A percentile compares a stretch with the other conserved stretches of the same genome.
phyloP scores from a whole-genome alignment of 805 yeast species.

The Teunomyces lycoperdinae region DNA sequence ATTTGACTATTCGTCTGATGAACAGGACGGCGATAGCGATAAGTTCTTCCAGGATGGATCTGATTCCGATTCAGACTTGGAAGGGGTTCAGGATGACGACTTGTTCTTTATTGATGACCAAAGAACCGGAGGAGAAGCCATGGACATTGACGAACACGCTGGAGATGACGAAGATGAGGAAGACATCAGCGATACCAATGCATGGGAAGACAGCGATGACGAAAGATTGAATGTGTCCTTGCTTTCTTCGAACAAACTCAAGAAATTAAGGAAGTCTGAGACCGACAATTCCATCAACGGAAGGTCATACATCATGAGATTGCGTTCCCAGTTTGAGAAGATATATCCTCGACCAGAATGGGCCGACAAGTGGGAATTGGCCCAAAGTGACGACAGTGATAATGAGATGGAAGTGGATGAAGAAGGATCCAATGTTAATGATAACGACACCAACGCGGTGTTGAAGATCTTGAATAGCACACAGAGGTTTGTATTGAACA shows the following conservation, averaged over 20 bases:
- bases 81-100: constrained; percentile 36
- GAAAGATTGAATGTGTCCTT: constrained; percentile 67
- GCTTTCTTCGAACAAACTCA: constrained; percentile 53
- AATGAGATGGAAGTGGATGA: constrained; percentile 19
- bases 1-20: constrained; percentile 45
- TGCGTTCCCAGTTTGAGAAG: constrained; percentile 67
- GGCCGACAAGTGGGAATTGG: constrained; percentile 50
- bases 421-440: constrained; percentile 16
- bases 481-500: constrained; percentile 38
- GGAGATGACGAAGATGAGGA: constrained; percentile 33
- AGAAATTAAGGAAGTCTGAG: constrained; percentile 66
- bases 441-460: constrained; percentile 28
- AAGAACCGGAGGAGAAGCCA: constrained; percentile 29
- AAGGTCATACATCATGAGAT: constrained; percentile 55
- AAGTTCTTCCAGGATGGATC: constrained; percentile 8
- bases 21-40: constrained; percentile 23
- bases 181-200: constrained; percentile 62
- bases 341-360: constrained; percentile 86
- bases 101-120: constrained; percentile 45
- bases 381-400: constrained; percentile 24
- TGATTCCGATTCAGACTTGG: constrained; percentile 25
- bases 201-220: constrained; percentile 92
- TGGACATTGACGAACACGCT: constrained; percentile 14
- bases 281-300: constrained; percentile 57
- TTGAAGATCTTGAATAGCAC: constrained; percentile 30